Conservation (phyloP, 2,329 filamentous ascomycete species). For the Chaetomium sp. region DNA sequence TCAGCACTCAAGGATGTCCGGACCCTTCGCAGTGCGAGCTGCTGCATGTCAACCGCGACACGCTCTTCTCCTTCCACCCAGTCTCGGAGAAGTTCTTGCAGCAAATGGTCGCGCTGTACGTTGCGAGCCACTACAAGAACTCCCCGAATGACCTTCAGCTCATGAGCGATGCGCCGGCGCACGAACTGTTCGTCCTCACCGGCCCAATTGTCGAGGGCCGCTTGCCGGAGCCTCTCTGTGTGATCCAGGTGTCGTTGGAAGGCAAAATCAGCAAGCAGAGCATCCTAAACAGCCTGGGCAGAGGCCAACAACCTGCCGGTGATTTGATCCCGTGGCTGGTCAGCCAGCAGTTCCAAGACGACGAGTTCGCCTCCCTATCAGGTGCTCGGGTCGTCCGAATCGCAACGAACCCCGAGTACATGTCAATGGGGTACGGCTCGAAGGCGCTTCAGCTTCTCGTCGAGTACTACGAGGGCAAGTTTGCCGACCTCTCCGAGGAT, state of each 20-base stretch:
- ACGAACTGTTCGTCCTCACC: slow-evolving; percentile 93
- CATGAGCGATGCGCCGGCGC: slow-evolving; percentile 96
- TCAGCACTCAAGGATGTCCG: slow-evolving; percentile 75
- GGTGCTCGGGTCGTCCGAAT: slow-evolving; percentile 92
- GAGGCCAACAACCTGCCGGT: slow-evolving; percentile 85
- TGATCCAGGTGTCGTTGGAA: slow-evolving; percentile 92
- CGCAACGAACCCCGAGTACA: slow-evolving; percentile 92
- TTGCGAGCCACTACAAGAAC: slow-evolving; percentile 92
- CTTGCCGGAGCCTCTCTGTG: slow-evolving; percentile 89
- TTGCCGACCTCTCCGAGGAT: slow-evolving; percentile 78
- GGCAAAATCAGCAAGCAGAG: slow-evolving; percentile 93
- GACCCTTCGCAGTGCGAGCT: slow-evolving; percentile 91
- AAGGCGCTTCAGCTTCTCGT: slow-evolving; percentile 83
- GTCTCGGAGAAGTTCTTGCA: slow-evolving; percentile 97
- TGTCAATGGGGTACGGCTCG: slow-evolving; percentile 89
- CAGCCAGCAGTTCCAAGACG: slow-evolving; percentile 96
- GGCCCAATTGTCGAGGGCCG: slow-evolving; percentile 76
- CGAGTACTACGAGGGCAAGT: slow-evolving; percentile 95
- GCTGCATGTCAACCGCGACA: slow-evolving; percentile 92
- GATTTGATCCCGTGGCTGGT: slow-evolving; percentile 98
- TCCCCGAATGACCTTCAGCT: slow-evolving; percentile 97
- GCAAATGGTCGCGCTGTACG: slow-evolving; percentile 97
- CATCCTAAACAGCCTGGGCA: slow-evolving; percentile 83
- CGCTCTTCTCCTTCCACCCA: slow-evolving; percentile 95
- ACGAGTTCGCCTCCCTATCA: slow-evolving; percentile 90